Percentiles rank a stretch among this genome's conserved stretches.
Conservation (phyloP, 163 green algal species). For the Chloromonas sp. region DNA sequence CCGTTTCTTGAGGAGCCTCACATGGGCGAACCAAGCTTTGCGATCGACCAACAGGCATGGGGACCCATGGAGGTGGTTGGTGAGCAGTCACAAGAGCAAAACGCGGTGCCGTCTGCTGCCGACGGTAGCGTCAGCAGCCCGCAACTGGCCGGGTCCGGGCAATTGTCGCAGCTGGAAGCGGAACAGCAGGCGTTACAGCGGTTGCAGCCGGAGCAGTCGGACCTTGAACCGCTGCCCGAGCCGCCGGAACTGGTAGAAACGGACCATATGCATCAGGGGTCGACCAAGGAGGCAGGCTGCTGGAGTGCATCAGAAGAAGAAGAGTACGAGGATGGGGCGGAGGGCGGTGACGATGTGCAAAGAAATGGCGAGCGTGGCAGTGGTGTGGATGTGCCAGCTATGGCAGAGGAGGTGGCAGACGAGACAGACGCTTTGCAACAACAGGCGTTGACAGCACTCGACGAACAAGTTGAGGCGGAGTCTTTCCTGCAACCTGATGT, state of each 20-base stretch:
- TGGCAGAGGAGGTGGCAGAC: conserved; percentile 7
- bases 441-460: not conserved
- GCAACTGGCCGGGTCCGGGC: no score
- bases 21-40: not conserved
- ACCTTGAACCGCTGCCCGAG: not conserved
- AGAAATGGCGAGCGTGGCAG: no score
- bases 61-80: not conserved
- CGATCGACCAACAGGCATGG: not conserved
- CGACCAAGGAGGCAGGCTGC: not conserved
- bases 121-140: not conserved
- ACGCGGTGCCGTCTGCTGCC: not conserved
- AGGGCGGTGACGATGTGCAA: not conserved
- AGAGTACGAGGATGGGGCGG: not conserved
- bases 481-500: not conserved
- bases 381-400: no score
- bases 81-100: not conserved
- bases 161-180: not conserved
- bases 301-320: not conserved
- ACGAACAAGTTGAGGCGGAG: not conserved
- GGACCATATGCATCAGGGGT: not conserved
- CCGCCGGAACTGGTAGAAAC: no score
- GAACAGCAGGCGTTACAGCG: conserved; percentile 5
- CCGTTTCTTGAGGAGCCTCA: not conserved
- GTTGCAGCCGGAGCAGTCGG: not conserved
- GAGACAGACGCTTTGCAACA: not conserved